phyloP scores from a whole-genome alignment of 768 basidiomycete species.

The Macrolepiota fuliginosa region DNA sequence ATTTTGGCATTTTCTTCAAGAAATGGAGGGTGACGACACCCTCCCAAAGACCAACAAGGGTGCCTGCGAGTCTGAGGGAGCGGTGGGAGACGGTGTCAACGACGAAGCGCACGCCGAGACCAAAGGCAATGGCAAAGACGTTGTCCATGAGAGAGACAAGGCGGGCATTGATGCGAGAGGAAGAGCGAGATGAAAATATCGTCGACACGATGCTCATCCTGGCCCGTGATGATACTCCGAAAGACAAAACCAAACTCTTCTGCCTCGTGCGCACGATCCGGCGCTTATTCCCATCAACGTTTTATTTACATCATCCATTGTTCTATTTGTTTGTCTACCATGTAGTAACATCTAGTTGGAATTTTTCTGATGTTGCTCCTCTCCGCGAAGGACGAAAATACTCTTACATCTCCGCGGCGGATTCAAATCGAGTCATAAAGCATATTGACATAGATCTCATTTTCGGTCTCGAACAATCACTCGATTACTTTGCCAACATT shows the following conservation, averaged over 20 bases:
- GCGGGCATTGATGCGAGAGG: slow-evolving; percentile 32
- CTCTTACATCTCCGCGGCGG: no score
- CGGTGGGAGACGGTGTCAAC: slow-evolving; percentile 50
- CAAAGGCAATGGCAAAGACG: slow-evolving; percentile 63
- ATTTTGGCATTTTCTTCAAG: slow-evolving; percentile 59
- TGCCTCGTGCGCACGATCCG: background rate
- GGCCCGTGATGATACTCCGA: background rate
- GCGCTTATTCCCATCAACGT: background rate
- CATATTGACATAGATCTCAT: no score
- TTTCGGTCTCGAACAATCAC: no score
- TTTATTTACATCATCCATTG: background rate
- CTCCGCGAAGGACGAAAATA: no score
- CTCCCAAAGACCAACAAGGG: slow-evolving; percentile 77
- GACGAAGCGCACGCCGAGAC: slow-evolving; percentile 63
- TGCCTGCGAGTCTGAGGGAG: slow-evolving; percentile 53
- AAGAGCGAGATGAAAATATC: slow-evolving; percentile 29
- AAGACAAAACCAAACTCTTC: background rate
- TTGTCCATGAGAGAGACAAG: slow-evolving; percentile 57
- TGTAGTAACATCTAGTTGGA: no score
- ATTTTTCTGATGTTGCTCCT: no score
- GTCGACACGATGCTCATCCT: slow-evolving; percentile 36
- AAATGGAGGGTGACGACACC: slow-evolving; percentile 75
- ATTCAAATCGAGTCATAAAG: no score
- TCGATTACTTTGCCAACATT: no score
- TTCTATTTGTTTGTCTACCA: no score